A percentile compares a stretch with the other conserved stretches of the same genome.
These are phyloP conservation scores for Blastobotrys chiropterorum DNA, from an alignment of 805 yeast genomes.

Conservation along the genomic window DNA sequence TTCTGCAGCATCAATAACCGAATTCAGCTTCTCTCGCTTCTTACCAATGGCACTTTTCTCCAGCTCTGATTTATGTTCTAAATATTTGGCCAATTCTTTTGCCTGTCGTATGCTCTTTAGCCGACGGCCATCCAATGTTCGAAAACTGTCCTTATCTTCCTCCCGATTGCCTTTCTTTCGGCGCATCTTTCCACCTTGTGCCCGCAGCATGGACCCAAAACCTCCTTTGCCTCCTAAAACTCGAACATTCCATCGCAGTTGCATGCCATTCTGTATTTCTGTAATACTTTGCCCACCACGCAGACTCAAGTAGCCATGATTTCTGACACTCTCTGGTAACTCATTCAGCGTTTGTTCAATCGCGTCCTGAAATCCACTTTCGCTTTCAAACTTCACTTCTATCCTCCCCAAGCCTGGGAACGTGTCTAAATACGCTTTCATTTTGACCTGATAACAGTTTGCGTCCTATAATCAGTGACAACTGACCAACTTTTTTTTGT, in stretches of 20 bases:
- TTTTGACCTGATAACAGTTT: no score
- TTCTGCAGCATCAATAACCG: conserved; percentile 24
- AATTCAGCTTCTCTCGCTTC: conserved; percentile 34
- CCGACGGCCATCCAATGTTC: conserved; percentile 38
- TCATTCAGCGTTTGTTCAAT: neutral
- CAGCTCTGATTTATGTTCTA: conserved; percentile 16
- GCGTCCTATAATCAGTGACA: no score
- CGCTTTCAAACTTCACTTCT: neutral
- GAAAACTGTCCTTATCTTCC: conserved; percentile 31
- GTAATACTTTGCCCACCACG: conserved; percentile 1
- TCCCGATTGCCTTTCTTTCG: conserved; percentile 20
- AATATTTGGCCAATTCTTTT: conserved; percentile 31
- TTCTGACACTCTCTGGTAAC: conserved; percentile 2
- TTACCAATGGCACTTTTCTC: conserved; percentile 20
- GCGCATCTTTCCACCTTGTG: conserved; percentile 36
- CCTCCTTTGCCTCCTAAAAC: conserved; percentile 52
- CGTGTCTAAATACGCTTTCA: conserved; percentile 9
- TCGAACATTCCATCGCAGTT: conserved; percentile 22
- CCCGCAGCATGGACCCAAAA: conserved; percentile 38
- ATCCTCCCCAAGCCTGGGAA: conserved; percentile 5
- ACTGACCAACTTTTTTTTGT: no score
- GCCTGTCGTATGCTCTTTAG: conserved; percentile 34
- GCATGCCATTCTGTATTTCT: neutral
- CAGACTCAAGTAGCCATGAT: conserved; percentile 1
- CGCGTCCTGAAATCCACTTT: neutral